Evolutionary conservation across 768 basidiomycete species (phyloP).

Genomic region (Strobilomyces echinocephalus): DNA sequence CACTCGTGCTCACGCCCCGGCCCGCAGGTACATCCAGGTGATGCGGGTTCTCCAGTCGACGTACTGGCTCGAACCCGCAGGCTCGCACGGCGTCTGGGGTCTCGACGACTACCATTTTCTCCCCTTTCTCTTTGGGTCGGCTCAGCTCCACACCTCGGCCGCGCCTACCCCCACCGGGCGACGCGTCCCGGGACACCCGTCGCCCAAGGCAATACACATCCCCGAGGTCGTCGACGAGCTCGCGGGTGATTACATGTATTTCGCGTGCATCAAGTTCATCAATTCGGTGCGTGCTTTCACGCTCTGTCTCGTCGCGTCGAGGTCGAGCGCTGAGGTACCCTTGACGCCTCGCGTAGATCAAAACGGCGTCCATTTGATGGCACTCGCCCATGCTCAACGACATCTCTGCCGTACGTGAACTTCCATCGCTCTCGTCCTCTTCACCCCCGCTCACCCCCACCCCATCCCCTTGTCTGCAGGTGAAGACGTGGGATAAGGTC

Average conservation of each 20-base stretch:
- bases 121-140: slow-evolving; percentile 83
- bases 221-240: slow-evolving; percentile 89
- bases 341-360: slow-evolving; percentile 53
- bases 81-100: slow-evolving; percentile 99
- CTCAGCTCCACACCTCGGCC: slow-evolving; percentile 47
- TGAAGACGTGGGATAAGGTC: slow-evolving; percentile 95
- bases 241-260: slow-evolving; percentile 91
- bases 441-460: background rate
- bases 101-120: slow-evolving; percentile 96
- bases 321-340: no score
- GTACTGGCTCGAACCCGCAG: slow-evolving; percentile 97
- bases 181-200: slow-evolving; percentile 58
- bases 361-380: slow-evolving; percentile 93
- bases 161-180: slow-evolving; percentile 5
- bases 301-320: no score
- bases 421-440: background rate
- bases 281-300: slow-evolving; percentile 62
- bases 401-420: slow-evolving; percentile 67
- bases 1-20: background rate
- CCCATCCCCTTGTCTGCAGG: slow-evolving; percentile 33
- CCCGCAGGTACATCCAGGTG: slow-evolving; percentile 60
- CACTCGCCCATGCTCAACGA: slow-evolving; percentile 99
- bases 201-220: slow-evolving; percentile 91
- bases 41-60: slow-evolving; percentile 87
- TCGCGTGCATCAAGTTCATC: slow-evolving; percentile 93